A percentile compares a stretch with the other conserved stretches of the same genome.
Conservation (phyloP, 768 basidiomycete genomes). For the Leccinum disarticulatum region DNA sequence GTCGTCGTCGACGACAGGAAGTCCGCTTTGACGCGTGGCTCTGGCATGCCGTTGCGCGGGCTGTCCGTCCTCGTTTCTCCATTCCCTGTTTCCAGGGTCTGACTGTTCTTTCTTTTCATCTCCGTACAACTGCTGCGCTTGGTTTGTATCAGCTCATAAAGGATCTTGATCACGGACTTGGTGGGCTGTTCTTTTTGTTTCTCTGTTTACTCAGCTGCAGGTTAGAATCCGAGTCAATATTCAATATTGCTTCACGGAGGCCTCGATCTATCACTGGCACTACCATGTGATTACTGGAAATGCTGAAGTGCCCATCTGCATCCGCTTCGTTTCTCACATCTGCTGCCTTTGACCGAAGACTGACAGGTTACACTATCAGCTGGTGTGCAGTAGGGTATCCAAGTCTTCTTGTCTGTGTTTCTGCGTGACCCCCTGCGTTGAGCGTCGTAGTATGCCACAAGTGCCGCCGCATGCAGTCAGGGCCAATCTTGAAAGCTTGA, state of each 20-base stretch:
- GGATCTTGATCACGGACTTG: background rate
- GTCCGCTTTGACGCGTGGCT: background rate
- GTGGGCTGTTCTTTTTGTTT: background rate
- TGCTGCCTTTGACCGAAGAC: no score
- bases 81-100: background rate
- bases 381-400: background rate
- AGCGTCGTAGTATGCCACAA: no score
- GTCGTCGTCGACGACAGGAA: background rate
- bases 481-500: no score
- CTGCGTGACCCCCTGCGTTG: background rate
- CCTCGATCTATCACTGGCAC: no score
- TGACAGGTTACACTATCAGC: background rate
- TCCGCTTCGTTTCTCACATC: no score
- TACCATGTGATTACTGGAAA: background rate
- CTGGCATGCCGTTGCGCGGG: background rate
- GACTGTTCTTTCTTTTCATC: background rate
- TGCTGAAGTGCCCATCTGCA: no score
- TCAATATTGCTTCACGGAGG: no score
- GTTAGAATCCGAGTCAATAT: background rate
- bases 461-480: background rate
- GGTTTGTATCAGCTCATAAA: background rate
- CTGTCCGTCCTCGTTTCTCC: background rate
- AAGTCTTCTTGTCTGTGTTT: background rate
- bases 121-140: background rate
- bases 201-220: background rate